A percentile compares a stretch with the other conserved stretches of the same genome.
Evolutionary conservation across 805 yeast genomes (phyloP).

Genomic region (Kazachstania psychrophila): DNA sequence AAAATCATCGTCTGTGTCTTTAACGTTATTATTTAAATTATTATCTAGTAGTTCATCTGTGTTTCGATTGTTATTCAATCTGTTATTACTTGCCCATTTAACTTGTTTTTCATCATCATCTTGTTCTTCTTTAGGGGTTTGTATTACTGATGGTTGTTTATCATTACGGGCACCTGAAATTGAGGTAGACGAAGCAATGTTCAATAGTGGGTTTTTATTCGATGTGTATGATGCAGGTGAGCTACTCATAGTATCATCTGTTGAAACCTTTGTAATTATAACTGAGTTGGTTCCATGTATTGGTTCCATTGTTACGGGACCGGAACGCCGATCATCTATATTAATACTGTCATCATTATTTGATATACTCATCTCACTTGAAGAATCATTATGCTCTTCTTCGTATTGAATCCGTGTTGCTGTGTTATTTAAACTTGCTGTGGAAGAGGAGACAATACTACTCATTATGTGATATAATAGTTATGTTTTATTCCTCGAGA

Average conservation of each 20-base stretch:
- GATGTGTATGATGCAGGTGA: conserved; percentile 10
- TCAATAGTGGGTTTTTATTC: neutral
- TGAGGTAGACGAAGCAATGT: neutral
- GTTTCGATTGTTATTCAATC: neutral
- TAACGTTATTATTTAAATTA: neutral
- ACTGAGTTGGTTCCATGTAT: conserved; percentile 5
- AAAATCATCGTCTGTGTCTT: neutral
- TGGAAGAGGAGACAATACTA: conserved; percentile 1
- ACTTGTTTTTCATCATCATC: neutral
- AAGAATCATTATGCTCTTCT: neutral
- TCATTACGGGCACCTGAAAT: neutral
- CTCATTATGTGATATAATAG: conserved; percentile 1
- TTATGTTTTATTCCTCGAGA: no score
- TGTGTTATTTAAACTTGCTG: neutral
- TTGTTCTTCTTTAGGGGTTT: conserved; percentile 1
- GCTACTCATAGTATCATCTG: conserved; percentile 13
- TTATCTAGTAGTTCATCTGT: neutral
- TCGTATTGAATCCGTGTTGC: neutral
- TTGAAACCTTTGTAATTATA: conserved; percentile 9
- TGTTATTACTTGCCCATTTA: neutral
- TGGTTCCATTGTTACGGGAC: conserved; percentile 1
- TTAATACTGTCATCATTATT: neutral
- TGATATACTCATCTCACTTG: neutral
- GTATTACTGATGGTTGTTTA: neutral
- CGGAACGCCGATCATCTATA: neutral